These are phyloP conservation scores for Haplographium delicatum DNA, from an alignment of 495 filamentous ascomycete genomes.

Conservation along the genomic window DNA sequence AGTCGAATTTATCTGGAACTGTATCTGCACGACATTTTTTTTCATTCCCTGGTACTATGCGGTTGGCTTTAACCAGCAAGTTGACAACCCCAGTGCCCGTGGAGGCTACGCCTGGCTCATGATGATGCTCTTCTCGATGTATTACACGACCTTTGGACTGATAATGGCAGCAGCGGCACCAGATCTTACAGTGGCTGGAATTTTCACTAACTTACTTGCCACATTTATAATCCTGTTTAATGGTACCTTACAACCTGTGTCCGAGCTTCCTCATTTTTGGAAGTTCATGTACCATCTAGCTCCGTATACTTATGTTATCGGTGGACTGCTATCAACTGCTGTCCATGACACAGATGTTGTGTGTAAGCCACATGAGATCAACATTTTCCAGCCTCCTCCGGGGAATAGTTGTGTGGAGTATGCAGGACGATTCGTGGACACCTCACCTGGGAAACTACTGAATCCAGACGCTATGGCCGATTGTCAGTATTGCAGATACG, in stretches of 20 bases:
- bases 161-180: too few species aligned
- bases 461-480: conserved; percentile 43
- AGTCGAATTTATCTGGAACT: conserved; percentile 68
- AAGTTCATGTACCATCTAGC: conserved; percentile 69
- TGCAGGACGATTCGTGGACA: conserved; percentile 59
- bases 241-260: conserved; percentile 62
- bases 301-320: conserved; percentile 55
- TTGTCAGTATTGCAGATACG: conserved; percentile 76
- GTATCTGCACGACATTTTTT: conserved; percentile 62
- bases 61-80: too few species aligned
- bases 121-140: conserved; percentile 72
- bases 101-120: conserved; percentile 87
- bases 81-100: too few species aligned
- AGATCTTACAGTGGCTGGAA: too few species aligned
- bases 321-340: conserved; percentile 53
- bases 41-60: conserved; percentile 78
- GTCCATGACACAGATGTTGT: conserved; percentile 48
- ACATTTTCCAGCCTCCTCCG: conserved; percentile 47
- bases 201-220: too few species aligned
- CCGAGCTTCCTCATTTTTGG: conserved; percentile 64
- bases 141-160: too few species aligned
- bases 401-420: conserved; percentile 56
- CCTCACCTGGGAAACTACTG: conserved; percentile 50
- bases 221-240: too few species aligned
- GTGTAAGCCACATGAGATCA: conserved; percentile 59